These are phyloP conservation scores for Monosporascus sp. DNA, from an alignment of 2,329 filamentous ascomycete species.

Conservation along the genomic window DNA sequence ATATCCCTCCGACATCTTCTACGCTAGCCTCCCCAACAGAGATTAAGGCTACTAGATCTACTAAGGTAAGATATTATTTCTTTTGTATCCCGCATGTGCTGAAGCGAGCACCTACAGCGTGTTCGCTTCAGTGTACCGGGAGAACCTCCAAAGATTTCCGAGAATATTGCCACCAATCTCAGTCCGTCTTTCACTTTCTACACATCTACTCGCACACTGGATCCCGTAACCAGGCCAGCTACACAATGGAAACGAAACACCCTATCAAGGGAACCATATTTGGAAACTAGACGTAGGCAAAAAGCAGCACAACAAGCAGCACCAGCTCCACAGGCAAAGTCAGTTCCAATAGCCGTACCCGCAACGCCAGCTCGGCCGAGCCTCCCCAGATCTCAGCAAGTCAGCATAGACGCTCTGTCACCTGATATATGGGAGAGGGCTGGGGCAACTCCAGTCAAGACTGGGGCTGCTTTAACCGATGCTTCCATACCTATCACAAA, in stretches of 20 bases:
- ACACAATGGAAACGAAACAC: neutral
- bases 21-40: neutral
- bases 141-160: neutral
- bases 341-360: neutral
- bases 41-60: neutral
- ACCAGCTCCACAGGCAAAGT: neutral
- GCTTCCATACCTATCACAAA: neutral
- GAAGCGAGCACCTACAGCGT: neutral
- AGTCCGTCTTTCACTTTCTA: neutral
- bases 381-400: neutral
- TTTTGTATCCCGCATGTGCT: neutral
- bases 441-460: neutral
- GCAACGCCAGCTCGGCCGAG: neutral
- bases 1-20: slow-evolving; percentile 32
- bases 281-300: neutral
- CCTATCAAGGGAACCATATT: neutral
- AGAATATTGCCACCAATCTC: neutral
- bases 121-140: neutral
- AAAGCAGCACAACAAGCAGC: neutral
- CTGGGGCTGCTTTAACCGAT: no score
- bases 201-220: neutral
- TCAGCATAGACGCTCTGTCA: neutral
- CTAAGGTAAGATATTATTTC: neutral
- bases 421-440: neutral
- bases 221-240: neutral